Conservation (phyloP, 805 yeast genomes). For the Komagataella kurtzmanii region DNA sequence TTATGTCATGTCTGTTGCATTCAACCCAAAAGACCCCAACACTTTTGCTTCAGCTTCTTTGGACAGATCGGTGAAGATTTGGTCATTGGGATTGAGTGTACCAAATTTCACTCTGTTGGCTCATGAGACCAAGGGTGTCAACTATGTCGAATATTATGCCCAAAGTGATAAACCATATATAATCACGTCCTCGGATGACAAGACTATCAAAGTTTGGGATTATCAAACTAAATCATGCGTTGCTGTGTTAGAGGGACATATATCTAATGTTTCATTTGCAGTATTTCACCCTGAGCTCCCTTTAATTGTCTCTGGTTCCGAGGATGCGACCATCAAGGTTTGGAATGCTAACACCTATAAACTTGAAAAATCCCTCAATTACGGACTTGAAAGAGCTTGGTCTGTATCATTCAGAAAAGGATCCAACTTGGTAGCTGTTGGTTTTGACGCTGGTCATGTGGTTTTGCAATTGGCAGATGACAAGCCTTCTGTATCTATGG, state of each 20-base stretch:
- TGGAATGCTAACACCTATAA: slow-evolving; percentile 95
- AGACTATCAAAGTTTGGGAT: slow-evolving; percentile 85
- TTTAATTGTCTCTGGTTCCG: slow-evolving; percentile 88
- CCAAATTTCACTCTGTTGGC: slow-evolving; percentile 90
- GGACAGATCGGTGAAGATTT: slow-evolving; percentile 91
- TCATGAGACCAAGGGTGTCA: slow-evolving; percentile 88
- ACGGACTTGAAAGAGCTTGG: slow-evolving; percentile 95
- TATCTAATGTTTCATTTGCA: slow-evolving; percentile 92
- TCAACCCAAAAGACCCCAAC: slow-evolving; percentile 95
- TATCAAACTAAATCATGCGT: slow-evolving; percentile 94
- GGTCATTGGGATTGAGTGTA: slow-evolving; percentile 80
- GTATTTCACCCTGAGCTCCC: slow-evolving; percentile 97
- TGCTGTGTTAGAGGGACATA: slow-evolving; percentile 88
- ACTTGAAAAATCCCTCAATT: slow-evolving; percentile 81
- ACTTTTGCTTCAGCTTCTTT: slow-evolving; percentile 96
- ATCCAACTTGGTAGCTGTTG: slow-evolving; percentile 74
- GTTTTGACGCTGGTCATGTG: slow-evolving; percentile 92
- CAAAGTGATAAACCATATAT: slow-evolving; percentile 94
- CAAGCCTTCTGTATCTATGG: slow-evolving; percentile 90
- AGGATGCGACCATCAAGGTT: slow-evolving; percentile 85
- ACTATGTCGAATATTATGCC: slow-evolving; percentile 93
- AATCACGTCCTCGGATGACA: slow-evolving; percentile 84
- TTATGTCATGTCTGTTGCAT: slow-evolving; percentile 86
- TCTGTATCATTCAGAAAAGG: slow-evolving; percentile 69
- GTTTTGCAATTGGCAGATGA: slow-evolving; percentile 85